phyloP scores from a whole-genome alignment of 2,329 filamentous ascomycete genomes.

The Achaetomium macrosporum region DNA sequence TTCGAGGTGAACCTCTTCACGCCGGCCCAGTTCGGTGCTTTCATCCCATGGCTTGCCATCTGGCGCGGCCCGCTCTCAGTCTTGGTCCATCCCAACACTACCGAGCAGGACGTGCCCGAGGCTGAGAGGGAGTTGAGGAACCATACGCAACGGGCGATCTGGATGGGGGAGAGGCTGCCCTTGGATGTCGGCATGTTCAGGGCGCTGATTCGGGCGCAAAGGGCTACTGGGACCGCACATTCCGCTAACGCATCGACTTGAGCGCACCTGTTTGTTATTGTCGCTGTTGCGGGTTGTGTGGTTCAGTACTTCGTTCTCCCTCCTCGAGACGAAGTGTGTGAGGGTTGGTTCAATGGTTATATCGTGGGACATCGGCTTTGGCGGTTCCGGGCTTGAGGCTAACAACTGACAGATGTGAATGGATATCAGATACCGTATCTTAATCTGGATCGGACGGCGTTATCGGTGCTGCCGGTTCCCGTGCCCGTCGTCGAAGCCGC shows the following conservation, averaged over 20 bases:
- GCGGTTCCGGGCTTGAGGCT: too few relatives aligned
- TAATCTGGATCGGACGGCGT: too few relatives aligned
- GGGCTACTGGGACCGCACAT: background rate
- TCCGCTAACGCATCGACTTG: background rate
- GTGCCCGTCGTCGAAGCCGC: too few relatives aligned
- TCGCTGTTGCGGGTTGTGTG: too few relatives aligned
- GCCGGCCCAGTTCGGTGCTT: slow-evolving; percentile 82
- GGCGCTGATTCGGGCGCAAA: slow-evolving; percentile 15
- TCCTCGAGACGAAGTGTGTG: too few relatives aligned
- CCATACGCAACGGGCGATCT: slow-evolving; percentile 64
- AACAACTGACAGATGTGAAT: too few relatives aligned
- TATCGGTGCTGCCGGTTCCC: too few relatives aligned
- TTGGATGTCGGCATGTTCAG: slow-evolving; percentile 52
- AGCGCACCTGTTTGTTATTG: background rate
- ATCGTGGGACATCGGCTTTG: too few relatives aligned
- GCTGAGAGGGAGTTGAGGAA: slow-evolving; percentile 41
- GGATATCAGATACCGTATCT: too few relatives aligned
- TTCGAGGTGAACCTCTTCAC: slow-evolving; percentile 89
- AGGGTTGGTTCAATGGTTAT: too few relatives aligned
- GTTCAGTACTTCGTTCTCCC: too few relatives aligned
- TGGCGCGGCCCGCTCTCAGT: slow-evolving; percentile 74
- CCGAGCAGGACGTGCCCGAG: slow-evolving; percentile 33
- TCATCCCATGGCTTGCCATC: slow-evolving; percentile 77
- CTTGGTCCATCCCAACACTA: slow-evolving; percentile 77
- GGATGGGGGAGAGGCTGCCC: slow-evolving; percentile 64